Conservation (phyloP, 225 moss, liverwort and hornwort species). For the Antitrichia curtipendula region DNA sequence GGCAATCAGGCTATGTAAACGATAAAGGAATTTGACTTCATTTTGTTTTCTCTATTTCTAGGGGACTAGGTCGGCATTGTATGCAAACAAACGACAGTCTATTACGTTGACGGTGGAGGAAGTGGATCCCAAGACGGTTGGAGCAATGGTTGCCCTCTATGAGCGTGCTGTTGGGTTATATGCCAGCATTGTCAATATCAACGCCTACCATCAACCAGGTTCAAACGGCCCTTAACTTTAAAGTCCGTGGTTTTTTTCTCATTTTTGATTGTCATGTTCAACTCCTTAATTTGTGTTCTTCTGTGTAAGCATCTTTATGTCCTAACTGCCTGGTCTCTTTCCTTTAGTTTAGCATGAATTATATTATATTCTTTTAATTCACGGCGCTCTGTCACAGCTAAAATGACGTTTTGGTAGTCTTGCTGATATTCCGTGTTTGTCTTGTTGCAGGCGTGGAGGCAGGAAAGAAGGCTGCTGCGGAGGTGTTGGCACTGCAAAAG, state of each 20-base stretch:
- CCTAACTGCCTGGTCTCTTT: background rate
- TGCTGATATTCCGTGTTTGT: background rate
- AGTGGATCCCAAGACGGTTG: constrained; percentile 53
- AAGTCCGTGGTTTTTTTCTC: background rate
- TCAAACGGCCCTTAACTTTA: background rate
- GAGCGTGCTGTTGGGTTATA: constrained; percentile 83
- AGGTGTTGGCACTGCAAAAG: constrained; percentile 77
- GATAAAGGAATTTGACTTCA: background rate
- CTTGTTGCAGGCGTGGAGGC: constrained; percentile 62
- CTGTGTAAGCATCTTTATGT: background rate
- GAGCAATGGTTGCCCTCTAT: constrained; percentile 69
- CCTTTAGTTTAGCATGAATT: background rate
- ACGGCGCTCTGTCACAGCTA: background rate
- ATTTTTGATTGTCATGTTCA: background rate
- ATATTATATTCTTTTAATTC: background rate
- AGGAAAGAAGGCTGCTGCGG: constrained; percentile 78
- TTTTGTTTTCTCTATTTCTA: constrained; percentile 6
- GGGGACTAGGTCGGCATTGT: constrained; percentile 80
- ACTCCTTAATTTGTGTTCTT: background rate
- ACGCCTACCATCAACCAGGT: constrained; percentile 91
- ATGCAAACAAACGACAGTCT: constrained; percentile 75
- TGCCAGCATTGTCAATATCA: constrained; percentile 62
- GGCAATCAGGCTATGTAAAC: background rate
- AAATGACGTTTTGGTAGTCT: background rate
- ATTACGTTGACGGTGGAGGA: constrained; percentile 72